phyloP scores from a whole-genome alignment of 768 basidiomycete genomes.

The Hericium coralloides region DNA sequence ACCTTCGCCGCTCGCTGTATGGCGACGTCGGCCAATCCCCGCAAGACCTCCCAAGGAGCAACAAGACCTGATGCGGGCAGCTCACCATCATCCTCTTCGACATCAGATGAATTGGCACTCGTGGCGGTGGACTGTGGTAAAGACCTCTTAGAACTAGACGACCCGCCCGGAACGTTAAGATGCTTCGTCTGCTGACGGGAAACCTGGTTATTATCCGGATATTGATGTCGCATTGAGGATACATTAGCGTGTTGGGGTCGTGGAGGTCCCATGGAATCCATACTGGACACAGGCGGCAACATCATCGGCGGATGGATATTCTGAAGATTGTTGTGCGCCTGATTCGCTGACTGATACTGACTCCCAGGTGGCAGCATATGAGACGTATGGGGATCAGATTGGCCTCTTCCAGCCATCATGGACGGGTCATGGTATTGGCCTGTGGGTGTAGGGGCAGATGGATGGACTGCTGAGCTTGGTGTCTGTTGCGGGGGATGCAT shows the following conservation, averaged over 20 bases:
- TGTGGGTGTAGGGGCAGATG: slow-evolving; percentile 6
- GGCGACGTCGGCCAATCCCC: slow-evolving; percentile 75
- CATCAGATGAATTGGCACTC: slow-evolving; percentile 75
- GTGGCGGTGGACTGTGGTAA: slow-evolving; percentile 58
- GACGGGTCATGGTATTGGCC: slow-evolving; percentile 2
- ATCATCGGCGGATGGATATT: slow-evolving; percentile 9
- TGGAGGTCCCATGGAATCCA: slow-evolving; percentile 8
- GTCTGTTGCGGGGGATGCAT: slow-evolving; percentile 15
- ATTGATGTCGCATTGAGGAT: slow-evolving; percentile 53
- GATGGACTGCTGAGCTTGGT: background rate
- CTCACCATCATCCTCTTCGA: slow-evolving; percentile 81
- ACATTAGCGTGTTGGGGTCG: slow-evolving; percentile 34
- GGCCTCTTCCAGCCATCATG: background rate
- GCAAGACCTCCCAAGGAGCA: slow-evolving; percentile 80
- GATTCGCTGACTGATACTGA: slow-evolving; percentile 6
- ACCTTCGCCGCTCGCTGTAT: slow-evolving; percentile 74
- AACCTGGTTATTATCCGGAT: slow-evolving; percentile 30
- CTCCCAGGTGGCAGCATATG: slow-evolving; percentile 2
- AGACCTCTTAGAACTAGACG: slow-evolving; percentile 46
- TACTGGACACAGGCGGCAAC: slow-evolving; percentile 12
- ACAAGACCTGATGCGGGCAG: slow-evolving; percentile 74
- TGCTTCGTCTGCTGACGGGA: slow-evolving; percentile 14
- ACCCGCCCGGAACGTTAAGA: slow-evolving; percentile 9
- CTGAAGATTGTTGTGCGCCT: slow-evolving; percentile 4
- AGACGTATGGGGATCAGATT: slow-evolving; percentile 1